phyloP scores from a whole-genome alignment of 768 basidiomycete genomes.

The Boletus tomentosulus region DNA sequence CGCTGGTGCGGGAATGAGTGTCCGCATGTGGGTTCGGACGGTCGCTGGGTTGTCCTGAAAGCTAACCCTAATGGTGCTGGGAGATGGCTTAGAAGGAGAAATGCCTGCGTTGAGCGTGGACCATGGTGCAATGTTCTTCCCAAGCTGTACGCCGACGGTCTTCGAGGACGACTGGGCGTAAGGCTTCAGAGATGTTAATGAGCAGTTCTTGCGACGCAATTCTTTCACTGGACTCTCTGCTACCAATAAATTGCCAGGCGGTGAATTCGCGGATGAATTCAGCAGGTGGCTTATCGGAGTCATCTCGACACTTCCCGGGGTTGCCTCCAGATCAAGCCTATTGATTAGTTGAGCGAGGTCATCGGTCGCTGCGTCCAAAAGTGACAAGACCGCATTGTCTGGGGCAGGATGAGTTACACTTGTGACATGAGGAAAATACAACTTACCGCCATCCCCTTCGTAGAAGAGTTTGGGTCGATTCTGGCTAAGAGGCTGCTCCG shows the following conservation, averaged over 20 bases:
- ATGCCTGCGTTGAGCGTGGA: constrained; percentile 39
- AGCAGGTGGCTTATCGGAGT: constrained; percentile 37
- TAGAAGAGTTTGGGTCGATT: constrained; percentile 48
- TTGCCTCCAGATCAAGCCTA: constrained; percentile 77
- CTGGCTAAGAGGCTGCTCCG: constrained; percentile 56
- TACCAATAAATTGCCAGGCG: constrained; percentile 27
- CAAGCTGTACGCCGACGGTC: constrained; percentile 31
- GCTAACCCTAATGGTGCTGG: constrained; percentile 14
- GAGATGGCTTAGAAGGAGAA: constrained; percentile 36
- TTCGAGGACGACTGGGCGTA: constrained; percentile 38
- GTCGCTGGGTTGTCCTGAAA: constrained; percentile 26
- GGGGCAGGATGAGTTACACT: not conserved
- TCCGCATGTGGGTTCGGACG: constrained; percentile 44
- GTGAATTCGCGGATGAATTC: constrained; percentile 24
- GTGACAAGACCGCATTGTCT: constrained; percentile 53
- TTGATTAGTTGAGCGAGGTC: constrained; percentile 77
- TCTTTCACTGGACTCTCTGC: constrained; percentile 36
- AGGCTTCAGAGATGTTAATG: constrained; percentile 47
- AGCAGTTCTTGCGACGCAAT: constrained; percentile 36
- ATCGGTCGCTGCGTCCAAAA: constrained; percentile 76
- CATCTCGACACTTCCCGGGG: constrained; percentile 53
- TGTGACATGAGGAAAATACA: not conserved
- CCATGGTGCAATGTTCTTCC: constrained; percentile 65
- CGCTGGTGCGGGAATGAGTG: constrained; percentile 58
- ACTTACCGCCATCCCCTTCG: constrained; percentile 44